These are phyloP conservation scores for Serendipita sp. DNA, from an alignment of 1,284 basidiomycete species.

Conservation along the genomic window DNA sequence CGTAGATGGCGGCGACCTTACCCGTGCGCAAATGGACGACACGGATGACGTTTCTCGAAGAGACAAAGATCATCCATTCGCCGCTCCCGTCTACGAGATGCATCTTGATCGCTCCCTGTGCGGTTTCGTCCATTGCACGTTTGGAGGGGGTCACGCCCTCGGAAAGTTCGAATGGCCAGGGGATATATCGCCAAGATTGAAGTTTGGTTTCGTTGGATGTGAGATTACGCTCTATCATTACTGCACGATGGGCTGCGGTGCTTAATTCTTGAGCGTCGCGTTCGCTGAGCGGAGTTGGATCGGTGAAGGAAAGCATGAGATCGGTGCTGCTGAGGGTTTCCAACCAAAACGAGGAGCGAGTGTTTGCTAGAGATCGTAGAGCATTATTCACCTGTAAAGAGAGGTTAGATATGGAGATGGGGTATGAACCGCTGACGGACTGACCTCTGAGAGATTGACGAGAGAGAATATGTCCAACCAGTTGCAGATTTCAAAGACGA, in stretches of 20 bases:
- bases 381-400: background rate
- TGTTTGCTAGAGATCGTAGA: background rate
- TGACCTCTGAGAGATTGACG: background rate
- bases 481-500: constrained; percentile 1
- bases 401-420: background rate
- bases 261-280: background rate
- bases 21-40: background rate
- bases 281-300: background rate
- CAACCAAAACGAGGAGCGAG: background rate
- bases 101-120: background rate
- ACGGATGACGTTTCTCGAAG: background rate
- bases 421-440: too few relatives aligned
- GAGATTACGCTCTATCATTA: background rate
- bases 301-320: background rate
- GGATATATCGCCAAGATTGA: background rate
- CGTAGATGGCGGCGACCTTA: background rate
- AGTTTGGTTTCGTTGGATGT: background rate
- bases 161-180: background rate
- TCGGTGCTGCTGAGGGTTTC: background rate
- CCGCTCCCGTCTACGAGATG: background rate
- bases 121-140: background rate
- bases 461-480: background rate
- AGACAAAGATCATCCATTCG: background rate
- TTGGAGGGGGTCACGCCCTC: background rate
- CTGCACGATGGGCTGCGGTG: background rate